Percentiles rank a stretch among this genome's conserved stretches.
These are phyloP conservation scores for Puya raimondii DNA, from an alignment of 176 grass and related monocot genomes.

Conservation along the genomic window DNA sequence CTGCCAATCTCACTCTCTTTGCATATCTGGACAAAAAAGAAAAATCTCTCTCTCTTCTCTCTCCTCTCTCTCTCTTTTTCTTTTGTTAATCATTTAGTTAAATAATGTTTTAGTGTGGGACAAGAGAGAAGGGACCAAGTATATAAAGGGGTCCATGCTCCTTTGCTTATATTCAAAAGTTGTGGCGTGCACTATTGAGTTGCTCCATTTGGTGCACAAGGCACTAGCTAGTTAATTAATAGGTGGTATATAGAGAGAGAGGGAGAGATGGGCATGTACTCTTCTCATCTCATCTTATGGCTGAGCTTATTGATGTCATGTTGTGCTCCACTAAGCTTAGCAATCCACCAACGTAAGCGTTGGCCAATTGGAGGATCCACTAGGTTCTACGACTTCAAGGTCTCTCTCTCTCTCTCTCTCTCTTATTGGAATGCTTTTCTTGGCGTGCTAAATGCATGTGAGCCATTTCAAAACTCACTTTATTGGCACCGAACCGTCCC, in stretches of 20 bases:
- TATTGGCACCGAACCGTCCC: no score
- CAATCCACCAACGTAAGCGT: slow-evolving; percentile 2
- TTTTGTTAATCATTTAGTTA: background rate
- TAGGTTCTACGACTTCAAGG: slow-evolving; percentile 30
- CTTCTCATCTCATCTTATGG: slow-evolving; percentile 13
- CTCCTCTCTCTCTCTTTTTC: background rate
- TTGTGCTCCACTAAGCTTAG: slow-evolving; percentile 4
- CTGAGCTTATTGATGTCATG: slow-evolving; percentile 16
- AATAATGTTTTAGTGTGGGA: background rate
- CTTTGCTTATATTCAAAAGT: background rate
- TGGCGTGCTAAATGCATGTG: background rate
- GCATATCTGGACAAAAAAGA: no score
- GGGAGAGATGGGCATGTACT: background rate
- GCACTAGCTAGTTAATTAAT: no score
- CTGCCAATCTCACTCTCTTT: background rate
- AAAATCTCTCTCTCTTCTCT: background rate
- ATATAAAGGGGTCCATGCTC: background rate
- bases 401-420: slow-evolving; percentile 20
- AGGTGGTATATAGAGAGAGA: no score
- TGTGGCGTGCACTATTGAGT: background rate
- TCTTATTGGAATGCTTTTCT: background rate
- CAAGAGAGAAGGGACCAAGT: background rate
- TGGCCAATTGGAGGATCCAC: slow-evolving; percentile 22
- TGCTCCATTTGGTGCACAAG: background rate
- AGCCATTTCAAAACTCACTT: background rate